Percentiles rank a stretch among this genome's conserved stretches.
These are phyloP conservation scores for Naganishia randhawae DNA, from an alignment of 768 basidiomycete species.

Conservation along the genomic window DNA sequence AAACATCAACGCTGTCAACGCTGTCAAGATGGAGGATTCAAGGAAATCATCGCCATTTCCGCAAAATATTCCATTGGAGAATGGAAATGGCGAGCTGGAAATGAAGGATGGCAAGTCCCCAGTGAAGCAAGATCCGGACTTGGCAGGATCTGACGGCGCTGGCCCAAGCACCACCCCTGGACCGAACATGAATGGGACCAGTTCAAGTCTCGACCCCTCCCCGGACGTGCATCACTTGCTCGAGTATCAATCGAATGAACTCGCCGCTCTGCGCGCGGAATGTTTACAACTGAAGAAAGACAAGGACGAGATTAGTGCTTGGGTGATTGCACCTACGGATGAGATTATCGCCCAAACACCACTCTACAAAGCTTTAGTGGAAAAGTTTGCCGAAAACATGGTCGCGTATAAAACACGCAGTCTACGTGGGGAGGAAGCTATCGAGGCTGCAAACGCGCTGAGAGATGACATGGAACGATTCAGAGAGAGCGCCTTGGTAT, in stretches of 20 bases:
- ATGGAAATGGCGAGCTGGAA: constrained; percentile 4
- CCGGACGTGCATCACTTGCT: not conserved
- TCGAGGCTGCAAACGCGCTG: constrained; percentile 13
- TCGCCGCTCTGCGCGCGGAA: constrained; percentile 16
- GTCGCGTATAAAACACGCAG: constrained; percentile 2
- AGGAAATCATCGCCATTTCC: not conserved
- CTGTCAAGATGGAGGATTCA: not conserved
- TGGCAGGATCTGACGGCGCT: not conserved
- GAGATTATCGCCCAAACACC: constrained; percentile 18
- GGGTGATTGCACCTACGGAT: constrained; percentile 19
- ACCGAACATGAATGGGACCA: not conserved
- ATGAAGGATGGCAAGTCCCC: not conserved
- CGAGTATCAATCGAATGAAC: constrained; percentile 21
- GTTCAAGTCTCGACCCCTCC: not conserved
- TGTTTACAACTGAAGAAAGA: constrained; percentile 3
- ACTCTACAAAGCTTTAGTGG: constrained; percentile 13
- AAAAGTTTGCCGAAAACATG: constrained; percentile 21
- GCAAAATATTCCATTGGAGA: not conserved
- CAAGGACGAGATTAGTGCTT: constrained; percentile 13
- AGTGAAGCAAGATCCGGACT: constrained; percentile 5
- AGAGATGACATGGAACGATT: constrained; percentile 17
- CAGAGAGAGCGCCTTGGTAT: not conserved
- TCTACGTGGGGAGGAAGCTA: constrained; percentile 10
- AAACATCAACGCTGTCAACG: not conserved
- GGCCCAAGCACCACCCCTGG: not conserved